A percentile compares a stretch with the other conserved stretches of the same genome.
Conservation (phyloP, 148 eudicot species). For the Vaccinium myrtillus region DNA sequence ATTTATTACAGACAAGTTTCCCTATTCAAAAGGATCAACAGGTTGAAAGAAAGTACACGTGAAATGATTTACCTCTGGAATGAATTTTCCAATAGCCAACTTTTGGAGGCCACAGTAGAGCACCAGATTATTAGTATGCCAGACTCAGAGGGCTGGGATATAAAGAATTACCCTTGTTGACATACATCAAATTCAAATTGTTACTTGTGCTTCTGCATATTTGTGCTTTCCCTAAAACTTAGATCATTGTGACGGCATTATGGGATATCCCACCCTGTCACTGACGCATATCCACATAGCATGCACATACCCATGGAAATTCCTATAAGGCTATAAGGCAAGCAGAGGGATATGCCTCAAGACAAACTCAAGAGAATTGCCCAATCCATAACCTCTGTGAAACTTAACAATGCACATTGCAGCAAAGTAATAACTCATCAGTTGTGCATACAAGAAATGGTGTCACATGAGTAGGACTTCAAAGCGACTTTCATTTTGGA, state of each 20-base stretch:
- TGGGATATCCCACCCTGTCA: neutral
- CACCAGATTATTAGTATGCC: neutral
- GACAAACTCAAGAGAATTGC: neutral
- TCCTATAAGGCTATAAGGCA: neutral
- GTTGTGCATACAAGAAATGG: neutral
- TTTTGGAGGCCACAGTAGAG: neutral
- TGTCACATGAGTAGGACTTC: neutral
- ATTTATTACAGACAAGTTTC: neutral
- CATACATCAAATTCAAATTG: neutral
- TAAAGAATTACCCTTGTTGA: neutral
- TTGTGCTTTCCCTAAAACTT: neutral
- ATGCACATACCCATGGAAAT: neutral
- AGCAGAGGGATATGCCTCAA: neutral
- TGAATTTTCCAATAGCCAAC: neutral
- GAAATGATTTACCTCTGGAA: neutral
- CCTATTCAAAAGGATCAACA: slow-evolving; percentile 1
- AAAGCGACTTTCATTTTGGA: too few species aligned
- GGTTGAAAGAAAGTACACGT: neutral
- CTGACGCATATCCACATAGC: neutral
- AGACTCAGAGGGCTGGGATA: neutral
- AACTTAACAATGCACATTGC: neutral
- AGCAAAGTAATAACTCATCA: neutral
- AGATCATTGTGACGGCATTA: neutral
- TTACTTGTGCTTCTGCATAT: neutral
- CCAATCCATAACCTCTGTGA: neutral